Percentiles rank a stretch among this genome's conserved stretches.
Evolutionary conservation across 352 stramenopile species (phyloP).

Genomic region (Blastocystis sp.): DNA sequence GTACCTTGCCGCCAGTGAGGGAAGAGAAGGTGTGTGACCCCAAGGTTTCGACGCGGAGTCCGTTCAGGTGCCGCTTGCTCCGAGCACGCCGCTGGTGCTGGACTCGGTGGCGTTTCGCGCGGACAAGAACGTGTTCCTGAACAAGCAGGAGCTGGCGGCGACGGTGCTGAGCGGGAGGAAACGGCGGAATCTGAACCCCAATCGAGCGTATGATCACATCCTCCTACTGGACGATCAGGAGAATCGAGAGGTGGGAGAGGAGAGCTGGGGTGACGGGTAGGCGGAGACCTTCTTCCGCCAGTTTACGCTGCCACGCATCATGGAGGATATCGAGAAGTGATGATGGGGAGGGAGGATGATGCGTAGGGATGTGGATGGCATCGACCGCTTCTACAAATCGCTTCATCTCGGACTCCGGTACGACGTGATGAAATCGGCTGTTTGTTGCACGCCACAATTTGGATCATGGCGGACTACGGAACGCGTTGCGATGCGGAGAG

Average conservation of each 20-base stretch:
- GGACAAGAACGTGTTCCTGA: constrained; percentile 44
- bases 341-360: background rate
- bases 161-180: background rate
- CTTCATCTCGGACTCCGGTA: constrained; percentile 28
- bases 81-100: background rate
- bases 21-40: background rate
- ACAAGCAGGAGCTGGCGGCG: constrained; percentile 5
- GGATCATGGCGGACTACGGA: constrained; percentile 1
- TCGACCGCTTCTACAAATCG: background rate
- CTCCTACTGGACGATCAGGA: constrained; percentile 31
- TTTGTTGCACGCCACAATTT: background rate
- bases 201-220: constrained; percentile 15
- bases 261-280: background rate
- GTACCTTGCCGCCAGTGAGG: background rate
- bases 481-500: background rate
- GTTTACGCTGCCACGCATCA: constrained; percentile 15
- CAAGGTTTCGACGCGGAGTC: background rate
- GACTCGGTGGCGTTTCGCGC: constrained; percentile 1
- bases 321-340: background rate
- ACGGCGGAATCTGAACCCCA: constrained; percentile 25
- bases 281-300: background rate
- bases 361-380: background rate
- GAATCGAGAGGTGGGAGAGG: background rate
- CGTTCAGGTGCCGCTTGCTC: constrained; percentile 28
- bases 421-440: background rate